phyloP scores from a whole-genome alignment of 78 protist genomes.

The Emiliania huxleyi region DNA sequence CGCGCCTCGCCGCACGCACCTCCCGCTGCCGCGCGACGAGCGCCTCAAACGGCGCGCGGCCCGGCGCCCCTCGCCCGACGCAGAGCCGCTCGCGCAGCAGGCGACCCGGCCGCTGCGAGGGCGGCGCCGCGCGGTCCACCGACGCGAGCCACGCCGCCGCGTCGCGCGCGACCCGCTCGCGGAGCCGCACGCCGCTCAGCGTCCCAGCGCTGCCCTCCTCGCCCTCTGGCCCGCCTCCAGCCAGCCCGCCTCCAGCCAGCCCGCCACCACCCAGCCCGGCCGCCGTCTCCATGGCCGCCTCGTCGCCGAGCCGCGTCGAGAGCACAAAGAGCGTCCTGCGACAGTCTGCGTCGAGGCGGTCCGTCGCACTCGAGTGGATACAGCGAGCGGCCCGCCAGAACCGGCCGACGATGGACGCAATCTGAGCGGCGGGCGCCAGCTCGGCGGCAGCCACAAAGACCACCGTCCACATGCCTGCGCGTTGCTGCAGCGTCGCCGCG shows the following conservation, averaged over 20 bases:
- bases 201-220: neutral
- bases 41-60: neutral
- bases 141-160: neutral
- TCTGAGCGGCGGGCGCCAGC: neutral
- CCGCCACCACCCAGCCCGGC: neutral
- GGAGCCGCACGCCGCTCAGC: neutral
- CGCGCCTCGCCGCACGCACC: neutral
- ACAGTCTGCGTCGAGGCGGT: neutral
- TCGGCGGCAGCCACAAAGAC: neutral
- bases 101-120: neutral
- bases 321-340: neutral
- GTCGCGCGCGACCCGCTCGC: neutral
- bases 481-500: neutral
- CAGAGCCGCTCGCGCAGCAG: neutral
- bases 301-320: neutral
- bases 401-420: neutral
- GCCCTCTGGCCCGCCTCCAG: neutral
- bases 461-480: neutral
- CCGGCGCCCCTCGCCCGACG: neutral
- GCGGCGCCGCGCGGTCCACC: neutral
- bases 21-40: neutral
- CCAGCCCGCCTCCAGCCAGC: neutral
- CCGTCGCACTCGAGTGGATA: neutral
- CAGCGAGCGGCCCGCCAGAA: neutral
- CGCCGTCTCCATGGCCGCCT: neutral